Conservation (phyloP, 2,329 filamentous ascomycete genomes). For the Phaeosphaeriaceae sp. region DNA sequence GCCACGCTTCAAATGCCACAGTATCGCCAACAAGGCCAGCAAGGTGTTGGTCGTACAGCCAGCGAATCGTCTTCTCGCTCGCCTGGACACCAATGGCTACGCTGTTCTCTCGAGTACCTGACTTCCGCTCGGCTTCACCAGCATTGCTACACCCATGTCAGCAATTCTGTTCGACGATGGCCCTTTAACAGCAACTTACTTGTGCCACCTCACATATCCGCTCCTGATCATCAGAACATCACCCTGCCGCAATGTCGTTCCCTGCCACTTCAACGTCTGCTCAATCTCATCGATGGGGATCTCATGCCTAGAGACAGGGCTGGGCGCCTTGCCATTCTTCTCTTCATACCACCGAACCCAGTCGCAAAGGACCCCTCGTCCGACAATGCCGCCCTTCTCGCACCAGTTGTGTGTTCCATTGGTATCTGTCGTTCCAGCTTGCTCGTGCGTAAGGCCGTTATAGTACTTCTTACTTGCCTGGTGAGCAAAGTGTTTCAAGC, state of each 20-base stretch:
- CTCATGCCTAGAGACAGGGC: conserved; percentile 35
- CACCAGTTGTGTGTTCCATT: conserved; percentile 48
- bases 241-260: conserved; percentile 34
- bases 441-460: conserved; percentile 40
- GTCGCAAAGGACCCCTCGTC: conserved; percentile 42
- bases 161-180: background rate
- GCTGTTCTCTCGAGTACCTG: conserved; percentile 42
- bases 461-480: conserved; percentile 37
- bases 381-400: conserved; percentile 45
- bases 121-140: conserved; percentile 31
- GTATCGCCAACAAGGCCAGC: conserved; percentile 48
- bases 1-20: conserved; percentile 50
- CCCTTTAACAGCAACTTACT: conserved; percentile 22
- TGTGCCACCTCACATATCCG: conserved; percentile 56
- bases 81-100: conserved; percentile 43
- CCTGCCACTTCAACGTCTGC: conserved; percentile 40
- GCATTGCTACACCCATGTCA: conserved; percentile 28
- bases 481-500: conserved; percentile 45
- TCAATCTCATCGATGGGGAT: conserved; percentile 40
- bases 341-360: conserved; percentile 43
- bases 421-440: conserved; percentile 26
- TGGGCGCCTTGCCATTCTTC: conserved; percentile 35
- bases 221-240: conserved; percentile 47
- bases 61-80: conserved; percentile 41
- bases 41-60: conserved; percentile 48